Base-by-base conservation (phyloP, 2,329 filamentous ascomycete species). In the Fusarium nematophilum region DNA sequence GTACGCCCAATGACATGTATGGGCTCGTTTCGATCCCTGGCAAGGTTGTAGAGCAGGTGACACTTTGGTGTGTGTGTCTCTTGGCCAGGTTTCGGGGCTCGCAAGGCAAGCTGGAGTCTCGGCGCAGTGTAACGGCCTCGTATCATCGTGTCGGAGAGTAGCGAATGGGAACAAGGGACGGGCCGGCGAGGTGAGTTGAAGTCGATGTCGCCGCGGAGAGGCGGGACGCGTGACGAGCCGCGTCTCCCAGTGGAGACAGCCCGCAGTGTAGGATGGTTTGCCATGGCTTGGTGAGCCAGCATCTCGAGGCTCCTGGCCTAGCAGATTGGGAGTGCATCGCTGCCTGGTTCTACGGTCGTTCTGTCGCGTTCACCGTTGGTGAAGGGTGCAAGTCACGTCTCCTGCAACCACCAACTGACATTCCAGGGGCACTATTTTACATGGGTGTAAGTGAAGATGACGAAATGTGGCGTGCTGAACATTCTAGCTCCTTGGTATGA, bases 31-130 rank as follows among this genome's bases (percentile, higher is more conserved):
- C 52, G 29, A 36, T 39, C 23, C 52, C 56, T 44, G 51, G 59
- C 46, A n/a, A 49, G 34, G 43, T 48, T 36, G 57, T 40, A 46
- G 42, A 30, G 54, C 64, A 59, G 51, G 59, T 68, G 66, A 68
- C 66, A 46, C 38, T 40, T 46, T 61, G 40, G 44, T 54, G 48
- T 56, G 62, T 51, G 54, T 53, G 53, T 67, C 55, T 62, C 54
- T 68, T 43, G 58, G 50, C 17, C 53, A 36, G 37, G 48, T 38
- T 55, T 40, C 18, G 34, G 52, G 46, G 46, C 36, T 58, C 33
- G 37, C 18, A 29, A 61, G 54, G 52, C 56, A 53, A 37, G 55
- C 38, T 62, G 53, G 38, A 64, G 53, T 51, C 38, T 53, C 13
- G 47, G 40, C 44, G 56, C n/a, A 49, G 58, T 59, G 45, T 50